These are phyloP conservation scores for Tieghemostelium lacteum DNA, from an alignment of 78 protist species.

Conservation along the genomic window DNA sequence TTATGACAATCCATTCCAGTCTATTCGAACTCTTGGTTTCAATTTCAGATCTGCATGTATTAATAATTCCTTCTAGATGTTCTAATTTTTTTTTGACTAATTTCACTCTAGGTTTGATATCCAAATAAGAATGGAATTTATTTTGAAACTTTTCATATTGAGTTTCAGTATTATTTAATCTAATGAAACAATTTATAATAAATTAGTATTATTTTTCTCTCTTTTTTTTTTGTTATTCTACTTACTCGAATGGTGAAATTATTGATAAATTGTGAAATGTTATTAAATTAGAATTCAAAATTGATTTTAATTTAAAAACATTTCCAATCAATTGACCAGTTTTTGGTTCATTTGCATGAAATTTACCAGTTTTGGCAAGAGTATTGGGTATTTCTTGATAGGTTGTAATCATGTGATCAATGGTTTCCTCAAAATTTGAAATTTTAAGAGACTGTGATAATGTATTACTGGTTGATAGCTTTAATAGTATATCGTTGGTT, in stretches of 20 bases:
- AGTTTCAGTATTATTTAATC: not conserved
- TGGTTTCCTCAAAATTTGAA: constrained; percentile 46
- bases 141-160: not conserved
- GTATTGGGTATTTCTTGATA: constrained; percentile 23
- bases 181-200: not conserved
- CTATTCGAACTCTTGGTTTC: constrained; percentile 33
- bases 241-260: not conserved
- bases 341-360: not conserved
- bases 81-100: constrained; percentile 5
- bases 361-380: constrained; percentile 12
- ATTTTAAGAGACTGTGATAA: constrained; percentile 32
- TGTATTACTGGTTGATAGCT: constrained; percentile 5
- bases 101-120: constrained; percentile 26
- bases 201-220: no score
- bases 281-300: constrained; percentile 17
- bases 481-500: not conserved
- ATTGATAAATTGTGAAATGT: constrained; percentile 13
- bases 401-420: not conserved
- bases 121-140: constrained; percentile 1
- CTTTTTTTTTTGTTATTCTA: no score
- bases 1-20: constrained; percentile 51
- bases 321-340: constrained; percentile 14
- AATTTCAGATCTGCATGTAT: constrained; percentile 29
- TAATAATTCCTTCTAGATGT: constrained; percentile 8
- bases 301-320: constrained; percentile 19